A percentile compares a stretch with the other conserved stretches of the same genome.
Evolutionary conservation across 2,329 filamentous ascomycete species (phyloP).

Genomic region (Macrophomina tecta): DNA sequence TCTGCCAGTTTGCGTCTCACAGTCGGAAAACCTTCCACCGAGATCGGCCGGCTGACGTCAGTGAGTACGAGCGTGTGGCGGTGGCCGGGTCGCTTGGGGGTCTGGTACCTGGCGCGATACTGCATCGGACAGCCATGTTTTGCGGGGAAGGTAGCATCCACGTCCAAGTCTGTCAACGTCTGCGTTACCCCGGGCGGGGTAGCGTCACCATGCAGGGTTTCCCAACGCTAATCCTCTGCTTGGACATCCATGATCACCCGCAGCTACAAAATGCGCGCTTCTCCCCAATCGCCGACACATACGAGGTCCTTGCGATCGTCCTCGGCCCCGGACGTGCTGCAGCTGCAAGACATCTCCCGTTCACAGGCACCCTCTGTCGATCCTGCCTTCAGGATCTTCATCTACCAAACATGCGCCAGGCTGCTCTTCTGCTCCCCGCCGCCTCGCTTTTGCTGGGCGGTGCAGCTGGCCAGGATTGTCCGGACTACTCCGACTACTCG

Average conservation of each 20-base stretch:
- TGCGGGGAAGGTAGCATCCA: conserved; percentile 25
- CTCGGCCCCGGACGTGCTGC: background rate
- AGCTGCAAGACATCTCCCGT: conserved; percentile 17
- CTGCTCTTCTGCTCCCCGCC: conserved; percentile 9
- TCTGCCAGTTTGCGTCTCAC: background rate
- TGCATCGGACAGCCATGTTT: background rate
- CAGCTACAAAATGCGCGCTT: conserved; percentile 13
- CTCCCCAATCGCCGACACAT: background rate
- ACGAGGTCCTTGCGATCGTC: conserved; percentile 6
- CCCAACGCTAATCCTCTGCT: background rate
- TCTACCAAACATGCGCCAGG: conserved; percentile 7
- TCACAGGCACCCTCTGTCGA: background rate
- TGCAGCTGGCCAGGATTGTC: conserved; percentile 40
- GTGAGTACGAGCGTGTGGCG: background rate
- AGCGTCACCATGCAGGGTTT: conserved; percentile 2
- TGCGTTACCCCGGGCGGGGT: conserved; percentile 16
- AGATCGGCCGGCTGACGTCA: conserved; percentile 11
- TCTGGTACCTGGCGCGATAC: conserved; percentile 16
- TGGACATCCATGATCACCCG: background rate
- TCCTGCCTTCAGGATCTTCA: background rate
- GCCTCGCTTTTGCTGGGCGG: conserved; percentile 9
- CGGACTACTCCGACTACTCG: conserved; percentile 53
- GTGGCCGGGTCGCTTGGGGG: background rate
- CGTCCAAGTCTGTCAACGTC: background rate
- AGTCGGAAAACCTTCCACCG: conserved; percentile 22